phyloP scores from a whole-genome alignment of 2,329 filamentous ascomycete genomes.

The Colletotrichum sp. region DNA sequence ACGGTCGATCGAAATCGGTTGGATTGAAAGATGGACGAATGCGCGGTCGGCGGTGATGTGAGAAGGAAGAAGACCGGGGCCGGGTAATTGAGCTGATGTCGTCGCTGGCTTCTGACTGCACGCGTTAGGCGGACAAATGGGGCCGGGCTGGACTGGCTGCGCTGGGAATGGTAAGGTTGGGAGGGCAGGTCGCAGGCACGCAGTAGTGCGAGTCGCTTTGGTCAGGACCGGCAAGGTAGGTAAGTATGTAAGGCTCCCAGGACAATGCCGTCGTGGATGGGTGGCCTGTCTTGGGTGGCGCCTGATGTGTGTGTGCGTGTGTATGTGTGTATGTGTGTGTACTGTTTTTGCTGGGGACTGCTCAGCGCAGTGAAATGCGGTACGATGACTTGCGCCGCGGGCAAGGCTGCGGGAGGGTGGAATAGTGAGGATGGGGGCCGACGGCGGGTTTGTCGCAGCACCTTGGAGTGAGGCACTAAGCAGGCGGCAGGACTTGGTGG shows the following conservation, averaged over 20 bases:
- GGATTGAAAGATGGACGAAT: neutral
- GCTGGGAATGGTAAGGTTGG: constrained; percentile 9
- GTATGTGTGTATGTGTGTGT: neutral
- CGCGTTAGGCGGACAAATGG: constrained; percentile 22
- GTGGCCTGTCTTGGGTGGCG: neutral
- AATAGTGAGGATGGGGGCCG: neutral
- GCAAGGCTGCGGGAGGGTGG: neutral
- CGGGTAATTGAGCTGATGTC: constrained; percentile 19
- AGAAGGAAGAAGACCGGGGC: constrained; percentile 13
- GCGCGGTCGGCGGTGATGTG: constrained; percentile 18
- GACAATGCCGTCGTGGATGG: neutral
- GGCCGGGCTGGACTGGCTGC: neutral
- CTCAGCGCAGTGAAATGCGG: neutral
- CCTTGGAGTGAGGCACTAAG: neutral
- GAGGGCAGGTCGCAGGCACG: neutral
- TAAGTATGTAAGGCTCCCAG: neutral
- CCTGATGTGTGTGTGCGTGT: neutral
- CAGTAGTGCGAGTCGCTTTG: neutral
- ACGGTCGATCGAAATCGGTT: constrained; percentile 2
- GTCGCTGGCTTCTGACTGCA: constrained; percentile 16
- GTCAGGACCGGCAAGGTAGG: neutral
- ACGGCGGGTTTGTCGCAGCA: neutral
- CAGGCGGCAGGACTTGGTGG: neutral
- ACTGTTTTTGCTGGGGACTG: neutral
- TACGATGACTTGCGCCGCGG: neutral